Evolutionary conservation across 2,329 filamentous ascomycete genomes (phyloP).

Genomic region (Alternaria arbusti): DNA sequence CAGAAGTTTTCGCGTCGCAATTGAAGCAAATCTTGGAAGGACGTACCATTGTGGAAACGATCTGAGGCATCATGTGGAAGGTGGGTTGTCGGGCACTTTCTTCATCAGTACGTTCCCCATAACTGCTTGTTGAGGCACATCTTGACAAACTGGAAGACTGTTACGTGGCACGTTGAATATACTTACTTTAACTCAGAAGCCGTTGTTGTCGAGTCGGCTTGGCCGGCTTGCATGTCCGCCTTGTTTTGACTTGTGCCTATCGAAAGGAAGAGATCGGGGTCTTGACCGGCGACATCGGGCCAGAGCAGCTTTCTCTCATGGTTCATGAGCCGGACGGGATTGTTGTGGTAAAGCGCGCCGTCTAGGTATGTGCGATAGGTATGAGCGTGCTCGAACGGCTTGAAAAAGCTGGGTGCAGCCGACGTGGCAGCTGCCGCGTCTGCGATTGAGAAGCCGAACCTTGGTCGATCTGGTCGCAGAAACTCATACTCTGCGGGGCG

Average conservation of each 20-base stretch:
- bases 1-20: not conserved
- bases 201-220: not conserved
- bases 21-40: not conserved
- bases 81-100: not conserved
- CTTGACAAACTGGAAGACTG: too few relatives aligned
- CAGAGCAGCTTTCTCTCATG: conserved; percentile 48
- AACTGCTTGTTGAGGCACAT: not conserved
- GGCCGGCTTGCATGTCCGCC: not conserved
- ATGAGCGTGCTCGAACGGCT: conserved; percentile 52
- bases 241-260: conserved; percentile 7
- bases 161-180: too few relatives aligned
- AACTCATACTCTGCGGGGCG: not conserved
- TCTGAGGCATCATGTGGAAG: not conserved
- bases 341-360: conserved; percentile 54
- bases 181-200: not conserved
- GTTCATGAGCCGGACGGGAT: conserved; percentile 55
- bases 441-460: not conserved
- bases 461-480: not conserved
- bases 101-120: not conserved
- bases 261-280: conserved; percentile 24
- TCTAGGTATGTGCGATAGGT: conserved; percentile 54
- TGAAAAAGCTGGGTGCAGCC: conserved; percentile 55
- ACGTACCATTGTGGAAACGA: not conserved
- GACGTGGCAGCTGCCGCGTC: conserved; percentile 51
- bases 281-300: conserved; percentile 22